Base-by-base conservation (phyloP, 2,329 filamentous ascomycete genomes). In the Coniochaeta sp. region DNA sequence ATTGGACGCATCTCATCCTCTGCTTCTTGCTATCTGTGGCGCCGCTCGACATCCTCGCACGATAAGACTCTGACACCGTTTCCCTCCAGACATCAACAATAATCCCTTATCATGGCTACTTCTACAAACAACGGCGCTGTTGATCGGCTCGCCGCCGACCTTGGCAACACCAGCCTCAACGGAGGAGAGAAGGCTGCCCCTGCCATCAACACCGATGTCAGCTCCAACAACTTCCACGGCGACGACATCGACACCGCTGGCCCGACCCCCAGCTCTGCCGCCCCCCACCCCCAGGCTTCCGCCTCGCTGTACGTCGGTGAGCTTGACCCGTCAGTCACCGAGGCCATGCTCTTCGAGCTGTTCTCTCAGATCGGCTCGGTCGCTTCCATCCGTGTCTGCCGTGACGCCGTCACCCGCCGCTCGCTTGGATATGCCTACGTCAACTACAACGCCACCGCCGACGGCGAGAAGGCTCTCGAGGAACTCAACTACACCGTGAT, bases 331-430 rank as follows among this genome's bases (percentile, higher is more conserved):
- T 95, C 91, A 64, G 95, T 99, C 76, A 99, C 95, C 66, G 95
- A 99, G 85, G 95, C 95, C 69, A 99, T 99, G 95, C 92, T 99
- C 72, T 99, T 98, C 79, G 95, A 99, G 87, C 90, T 99, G 65
- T 99, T 99, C 86, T 98, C 95, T 63, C 95, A 96, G 79, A 99
- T 99, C 74, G 95, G 95, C 70, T 93, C 96, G 72, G 95, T 99
- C 71, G 95, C 95, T 67, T 99, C 95, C 63, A 99, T 99, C 78
- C 95, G 95, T 85, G 95, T 99, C 75, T 99, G 95, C 87, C 95
- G 95, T 80, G 95, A 99, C 74, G 93, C 95, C 65, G 93, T 99
- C 74, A 98, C 95, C 73, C 93, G 95, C 76, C 93, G 95, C 78
- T 99, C 95, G 66, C 91, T 99, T 68, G 95, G 95, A 68, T 99